These are phyloP conservation scores for Trichoderma guizhouense DNA, from an alignment of 2,329 filamentous ascomycete species.

Conservation along the genomic window DNA sequence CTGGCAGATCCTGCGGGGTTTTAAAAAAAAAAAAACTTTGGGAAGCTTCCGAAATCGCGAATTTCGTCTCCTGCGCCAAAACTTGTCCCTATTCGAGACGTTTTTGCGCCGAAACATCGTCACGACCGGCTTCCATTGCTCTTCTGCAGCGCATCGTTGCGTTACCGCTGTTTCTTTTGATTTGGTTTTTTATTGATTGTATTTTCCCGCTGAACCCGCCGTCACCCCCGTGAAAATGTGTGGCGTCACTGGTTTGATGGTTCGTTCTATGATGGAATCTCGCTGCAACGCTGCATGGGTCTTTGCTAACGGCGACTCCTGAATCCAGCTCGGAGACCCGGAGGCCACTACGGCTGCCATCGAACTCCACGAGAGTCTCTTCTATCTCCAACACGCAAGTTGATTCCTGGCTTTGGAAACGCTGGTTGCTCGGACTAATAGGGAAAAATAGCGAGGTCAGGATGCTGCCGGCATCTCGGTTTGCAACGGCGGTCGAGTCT, in stretches of 20 bases:
- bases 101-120: not conserved
- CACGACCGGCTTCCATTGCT: not conserved
- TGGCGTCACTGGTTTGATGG: constrained; percentile 11
- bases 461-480: constrained; percentile 77
- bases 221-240: not conserved
- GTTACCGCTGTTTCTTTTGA: not conserved
- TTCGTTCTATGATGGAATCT: constrained; percentile 6
- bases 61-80: not conserved
- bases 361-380: constrained; percentile 1
- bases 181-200: not conserved
- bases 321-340: not conserved
- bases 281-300: not conserved
- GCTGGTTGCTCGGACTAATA: not conserved
- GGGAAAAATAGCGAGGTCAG: constrained; percentile 4
- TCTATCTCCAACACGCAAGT: constrained; percentile 12
- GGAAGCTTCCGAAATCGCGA: not conserved
- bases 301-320: not conserved
- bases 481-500: constrained; percentile 74
- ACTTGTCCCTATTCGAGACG: not conserved
- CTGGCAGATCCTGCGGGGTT: constrained; percentile 1
- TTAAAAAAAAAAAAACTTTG: not conserved
- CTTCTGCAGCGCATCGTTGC: not conserved
- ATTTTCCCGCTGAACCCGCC: not conserved
- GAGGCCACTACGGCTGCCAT: constrained; percentile 14
- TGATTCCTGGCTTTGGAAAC: not conserved